Evolutionary conservation across 116 monocot species (phyloP), one percentile per base, ranked within the genome.

Genomic region (Papilionanthe hybrid): DNA sequence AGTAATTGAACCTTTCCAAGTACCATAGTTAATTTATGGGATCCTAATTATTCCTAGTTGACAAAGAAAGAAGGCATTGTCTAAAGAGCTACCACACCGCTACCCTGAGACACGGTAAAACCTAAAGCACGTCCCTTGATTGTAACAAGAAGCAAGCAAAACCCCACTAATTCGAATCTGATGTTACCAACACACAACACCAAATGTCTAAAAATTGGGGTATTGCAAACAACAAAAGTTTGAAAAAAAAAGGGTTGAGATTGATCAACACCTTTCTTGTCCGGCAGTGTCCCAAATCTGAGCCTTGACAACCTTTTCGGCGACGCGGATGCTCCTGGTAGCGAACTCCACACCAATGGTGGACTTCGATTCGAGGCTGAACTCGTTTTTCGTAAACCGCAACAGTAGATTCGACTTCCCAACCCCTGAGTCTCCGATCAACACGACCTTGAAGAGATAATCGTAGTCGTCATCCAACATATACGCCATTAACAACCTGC

Each of bases 311-410:
- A 73, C 9, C 30, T 73, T 73, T 43, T 73, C 73, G 20, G 27
- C 2, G 73, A 73, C 73, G 23, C 10, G 43, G 44, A 44, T 45
- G 73, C 73, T 73, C 73, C 73, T 42, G 18, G 73, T 23, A n/a
- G 73, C 73, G 44, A 73, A 73, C 43, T 73, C 73, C 9, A 73
- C 73, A 5, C 73, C 73, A 44, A 73, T 73, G 73, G 77, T 77
- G 15, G 77, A 77, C 53, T 77, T 77, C 28, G 55, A 77, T 32
- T 77, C 77, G 53, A 77, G 53, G 77, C 77, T 77, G 77, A 77
- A 77, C 17, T 77, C 77, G 77, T 77, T 77, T 55, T 55, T 50
- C 77, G 77, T 77, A 55, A 77, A 77, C 18, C 77, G 49, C 28
- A 55, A 77, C 7, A 77, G 29, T 13, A 73, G 44, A 45, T 73